Conservation (phyloP, 2,329 filamentous ascomycete genomes). For the Stagonosporopsis vannaccii region DNA sequence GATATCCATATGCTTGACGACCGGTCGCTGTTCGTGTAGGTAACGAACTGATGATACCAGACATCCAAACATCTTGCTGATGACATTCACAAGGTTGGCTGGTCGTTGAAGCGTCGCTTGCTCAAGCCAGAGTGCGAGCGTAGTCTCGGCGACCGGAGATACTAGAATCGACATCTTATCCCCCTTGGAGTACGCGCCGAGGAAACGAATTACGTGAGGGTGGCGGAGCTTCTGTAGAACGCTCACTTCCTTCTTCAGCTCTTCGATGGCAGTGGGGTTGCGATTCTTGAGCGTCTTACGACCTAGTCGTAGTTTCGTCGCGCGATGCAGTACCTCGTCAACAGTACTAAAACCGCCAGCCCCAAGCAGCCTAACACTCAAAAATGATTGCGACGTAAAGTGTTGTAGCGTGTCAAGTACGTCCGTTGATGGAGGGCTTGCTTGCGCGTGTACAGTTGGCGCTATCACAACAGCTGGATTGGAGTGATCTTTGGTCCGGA, state of each 20-base stretch:
- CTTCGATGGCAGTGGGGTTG: conserved; percentile 38
- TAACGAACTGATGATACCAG: conserved; percentile 46
- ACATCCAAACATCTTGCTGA: conserved; percentile 48
- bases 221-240: conserved; percentile 49
- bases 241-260: conserved; percentile 46
- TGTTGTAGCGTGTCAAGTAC: conserved; percentile 15
- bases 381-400: conserved; percentile 35
- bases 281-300: conserved; percentile 51
- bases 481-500: neutral
- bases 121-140: conserved; percentile 45
- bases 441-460: neutral
- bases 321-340: conserved; percentile 47
- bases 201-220: conserved; percentile 49
- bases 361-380: conserved; percentile 46
- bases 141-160: conserved; percentile 48
- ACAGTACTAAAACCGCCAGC: conserved; percentile 49
- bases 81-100: conserved; percentile 29
- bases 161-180: conserved; percentile 49
- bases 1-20: conserved; percentile 49
- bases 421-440: neutral
- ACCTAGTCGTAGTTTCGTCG: conserved; percentile 42
- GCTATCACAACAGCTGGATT: neutral
- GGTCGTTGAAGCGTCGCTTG: conserved; percentile 29
- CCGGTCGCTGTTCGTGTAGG: conserved; percentile 47
- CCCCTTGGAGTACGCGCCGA: conserved; percentile 45